Evolutionary conservation across 2,329 filamentous ascomycete genomes (phyloP).

Genomic region (Zymoseptoria tritici): DNA sequence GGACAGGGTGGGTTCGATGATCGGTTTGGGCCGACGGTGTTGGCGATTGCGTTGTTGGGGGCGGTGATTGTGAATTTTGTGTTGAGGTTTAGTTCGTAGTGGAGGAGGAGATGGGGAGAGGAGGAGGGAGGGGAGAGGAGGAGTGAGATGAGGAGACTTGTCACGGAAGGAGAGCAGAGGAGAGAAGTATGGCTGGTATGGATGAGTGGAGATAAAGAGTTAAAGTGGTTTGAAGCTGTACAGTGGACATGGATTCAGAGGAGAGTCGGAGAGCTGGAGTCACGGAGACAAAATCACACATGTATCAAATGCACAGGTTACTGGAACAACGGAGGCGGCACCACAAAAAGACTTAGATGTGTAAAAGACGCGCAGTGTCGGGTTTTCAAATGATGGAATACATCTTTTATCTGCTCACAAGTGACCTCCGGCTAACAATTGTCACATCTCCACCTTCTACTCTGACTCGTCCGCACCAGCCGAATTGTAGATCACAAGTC

Average conservation of each 20-base stretch:
- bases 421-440: not conserved
- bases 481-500: not conserved
- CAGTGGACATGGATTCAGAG: not conserved
- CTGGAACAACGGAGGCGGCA: not conserved
- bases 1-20: conserved; percentile 97
- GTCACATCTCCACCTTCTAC: not conserved
- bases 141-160: not conserved
- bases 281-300: not conserved
- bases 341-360: not conserved
- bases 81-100: conserved; percentile 52
- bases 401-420: not conserved
- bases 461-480: not conserved
- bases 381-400: not conserved
- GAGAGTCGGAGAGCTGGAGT: not conserved
- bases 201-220: not conserved
- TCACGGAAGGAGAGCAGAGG: no score
- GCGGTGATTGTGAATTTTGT: conserved; percentile 97
- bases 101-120: not conserved
- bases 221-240: not conserved
- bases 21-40: conserved; percentile 81
- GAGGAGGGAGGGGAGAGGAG: not conserved
- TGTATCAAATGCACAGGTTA: not conserved
- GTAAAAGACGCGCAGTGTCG: not conserved
- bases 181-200: not conserved
- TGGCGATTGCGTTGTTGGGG: conserved; percentile 76